Conservation (phyloP, 2,329 filamentous ascomycete genomes). For the Colletotrichum siamense region DNA sequence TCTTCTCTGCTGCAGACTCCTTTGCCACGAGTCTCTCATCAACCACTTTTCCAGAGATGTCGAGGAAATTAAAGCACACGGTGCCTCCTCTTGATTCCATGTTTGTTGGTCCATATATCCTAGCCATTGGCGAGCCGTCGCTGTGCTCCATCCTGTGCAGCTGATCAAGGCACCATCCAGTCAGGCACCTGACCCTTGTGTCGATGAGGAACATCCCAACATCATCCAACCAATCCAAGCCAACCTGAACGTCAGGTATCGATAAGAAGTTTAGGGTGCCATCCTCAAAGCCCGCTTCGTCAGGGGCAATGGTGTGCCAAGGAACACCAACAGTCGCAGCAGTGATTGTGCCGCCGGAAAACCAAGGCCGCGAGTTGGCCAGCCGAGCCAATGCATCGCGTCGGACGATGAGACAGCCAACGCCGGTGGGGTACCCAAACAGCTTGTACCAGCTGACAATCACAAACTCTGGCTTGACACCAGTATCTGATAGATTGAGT, state of each 20-base stretch:
- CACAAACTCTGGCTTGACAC: slow-evolving; percentile 42
- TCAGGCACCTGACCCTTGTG: slow-evolving; percentile 39
- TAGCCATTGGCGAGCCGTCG: slow-evolving; percentile 36
- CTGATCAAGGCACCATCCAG: slow-evolving; percentile 38
- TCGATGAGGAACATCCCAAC: slow-evolving; percentile 32
- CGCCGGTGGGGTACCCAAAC: slow-evolving; percentile 46
- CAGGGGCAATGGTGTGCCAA: slow-evolving; percentile 34
- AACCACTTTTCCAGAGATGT: slow-evolving; percentile 33
- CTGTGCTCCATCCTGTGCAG: slow-evolving; percentile 35
- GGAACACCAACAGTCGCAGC: slow-evolving; percentile 34
- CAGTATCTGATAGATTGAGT: slow-evolving; percentile 34
- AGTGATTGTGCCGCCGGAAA: slow-evolving; percentile 42
- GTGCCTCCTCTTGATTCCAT: slow-evolving; percentile 37
- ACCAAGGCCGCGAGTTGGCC: slow-evolving; percentile 39
- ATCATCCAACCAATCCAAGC: slow-evolving; percentile 38
- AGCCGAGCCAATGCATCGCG: slow-evolving; percentile 34
- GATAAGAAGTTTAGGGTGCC: slow-evolving; percentile 44
- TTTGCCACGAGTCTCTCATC: slow-evolving; percentile 41
- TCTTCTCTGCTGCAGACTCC: slow-evolving; percentile 36
- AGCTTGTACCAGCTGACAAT: slow-evolving; percentile 47
- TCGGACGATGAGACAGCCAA: slow-evolving; percentile 43
- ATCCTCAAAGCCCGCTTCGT: slow-evolving; percentile 42
- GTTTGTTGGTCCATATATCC: slow-evolving; percentile 39
- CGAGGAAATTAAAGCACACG: slow-evolving; percentile 44
- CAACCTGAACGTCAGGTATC: slow-evolving; percentile 42